These are phyloP conservation scores for Phytophthora palmivora DNA, from an alignment of 352 stramenopile genomes.

Conservation along the genomic window DNA sequence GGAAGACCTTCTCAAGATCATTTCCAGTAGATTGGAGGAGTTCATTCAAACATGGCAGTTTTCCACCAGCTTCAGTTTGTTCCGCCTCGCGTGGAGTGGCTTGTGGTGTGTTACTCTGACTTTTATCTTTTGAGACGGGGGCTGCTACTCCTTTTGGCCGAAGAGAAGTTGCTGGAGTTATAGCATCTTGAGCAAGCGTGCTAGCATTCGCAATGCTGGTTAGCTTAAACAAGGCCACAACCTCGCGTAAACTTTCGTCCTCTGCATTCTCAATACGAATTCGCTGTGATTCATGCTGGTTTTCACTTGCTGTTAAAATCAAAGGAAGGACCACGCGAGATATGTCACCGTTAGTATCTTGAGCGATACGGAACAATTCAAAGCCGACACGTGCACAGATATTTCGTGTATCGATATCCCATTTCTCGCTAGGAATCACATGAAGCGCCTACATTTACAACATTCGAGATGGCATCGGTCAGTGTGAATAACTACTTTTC, in stretches of 20 bases:
- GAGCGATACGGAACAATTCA: constrained; percentile 62
- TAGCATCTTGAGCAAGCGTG: not conserved
- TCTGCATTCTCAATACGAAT: constrained; percentile 13
- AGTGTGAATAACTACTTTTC: too few species aligned
- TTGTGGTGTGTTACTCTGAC: constrained; percentile 34
- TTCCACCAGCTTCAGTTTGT: constrained; percentile 2
- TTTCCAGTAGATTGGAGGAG: constrained; percentile 46
- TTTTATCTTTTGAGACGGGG: constrained; percentile 33
- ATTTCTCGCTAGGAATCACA: constrained; percentile 34
- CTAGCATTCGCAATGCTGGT: constrained; percentile 4
- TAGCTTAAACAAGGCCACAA: constrained; percentile 33
- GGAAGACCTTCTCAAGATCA: constrained; percentile 41
- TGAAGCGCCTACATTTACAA: constrained; percentile 25
- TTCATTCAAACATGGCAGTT: constrained; percentile 42
- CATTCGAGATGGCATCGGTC: not conserved
- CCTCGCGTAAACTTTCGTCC: constrained; percentile 30
- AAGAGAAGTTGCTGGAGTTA: constrained; percentile 5
- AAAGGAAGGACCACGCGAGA: constrained; percentile 28
- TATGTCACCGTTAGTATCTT: constrained; percentile 32
- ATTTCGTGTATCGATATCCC: constrained; percentile 58
- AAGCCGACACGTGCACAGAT: constrained; percentile 64
- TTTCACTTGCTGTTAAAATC: constrained; percentile 14
- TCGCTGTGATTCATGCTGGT: constrained; percentile 1
- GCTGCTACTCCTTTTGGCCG: constrained; percentile 19
- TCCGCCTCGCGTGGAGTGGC: constrained; percentile 30